Base-by-base conservation (phyloP, 768 basidiomycete genomes). In the Tylopilus balloui region DNA sequence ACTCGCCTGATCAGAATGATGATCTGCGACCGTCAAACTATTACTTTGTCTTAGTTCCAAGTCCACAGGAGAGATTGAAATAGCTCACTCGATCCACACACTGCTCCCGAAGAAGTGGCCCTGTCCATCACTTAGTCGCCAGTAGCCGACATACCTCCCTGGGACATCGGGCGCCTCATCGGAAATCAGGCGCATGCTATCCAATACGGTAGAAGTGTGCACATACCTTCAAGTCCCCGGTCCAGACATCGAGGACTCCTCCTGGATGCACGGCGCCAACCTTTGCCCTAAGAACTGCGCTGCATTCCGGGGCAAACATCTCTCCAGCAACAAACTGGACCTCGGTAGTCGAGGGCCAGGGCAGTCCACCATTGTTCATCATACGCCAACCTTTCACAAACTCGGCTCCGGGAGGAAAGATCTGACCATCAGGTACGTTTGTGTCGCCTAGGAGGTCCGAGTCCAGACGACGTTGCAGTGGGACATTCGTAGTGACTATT, bases 361-460 rank as follows among this genome's bases (percentile, higher is more conserved):
- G 74, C 6, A 64, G 47, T 13, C 57, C 60, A 14, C 88, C 83
- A 55, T 77, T 77, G 58, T 93, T 93, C 25, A 73, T 53, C 73
- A 92, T 76, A 48, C 75, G 73, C 90, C 90, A 93, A 19, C 80
- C 81, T 68, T 92, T 92, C 47, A 90, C 78, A 58, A 92, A 93
- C 62, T 88, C 87, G 0, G 87, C 88, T 28, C 90, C 90, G 7
- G 88, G 82, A 25, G 88, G 87, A 61, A 92, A 86, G 42, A 77
- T 59, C 57, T 89, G 86, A 1, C 88, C 89, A 56, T 86, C 83
- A 4, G 78, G 72, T 42, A 88, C 83, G 28, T 86, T 90, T 34
- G 82, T 73, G 61, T 91, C 85, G 29, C 73, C 73, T 6, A 90
- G 51, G 52, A 84, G 84, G 6, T 69, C 69, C 4, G 86, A 85